Base-by-base conservation (phyloP, 352 stramenopile species). In the Phytophthora sp. region DNA sequence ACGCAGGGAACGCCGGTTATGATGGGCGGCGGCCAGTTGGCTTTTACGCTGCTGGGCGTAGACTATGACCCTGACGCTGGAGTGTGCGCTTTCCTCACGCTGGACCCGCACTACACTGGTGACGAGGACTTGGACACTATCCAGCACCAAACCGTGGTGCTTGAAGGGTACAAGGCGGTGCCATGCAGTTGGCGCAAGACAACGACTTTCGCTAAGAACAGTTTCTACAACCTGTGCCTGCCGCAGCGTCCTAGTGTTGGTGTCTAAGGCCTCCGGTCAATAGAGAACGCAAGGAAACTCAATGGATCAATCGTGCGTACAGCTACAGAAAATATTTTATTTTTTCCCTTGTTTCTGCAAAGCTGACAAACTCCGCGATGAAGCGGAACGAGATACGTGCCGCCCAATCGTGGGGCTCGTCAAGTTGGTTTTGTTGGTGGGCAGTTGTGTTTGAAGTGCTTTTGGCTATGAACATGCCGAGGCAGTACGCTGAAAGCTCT, bases 31-130 rank as follows among this genome's bases (percentile, higher is more conserved):
- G 87, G 82, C 1, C 76, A 87, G 32, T 72, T 96, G 42, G 88
- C 88, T 39, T 94, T 94, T 71, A 96, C 87, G 5, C 37, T 94
- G 12, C 50, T 96, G 26, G 88, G 88, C 35, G 84, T 96, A 7
- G 74, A 87, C 55, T 94, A 85, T 51, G 86, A 93, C 34, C 70
- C 70, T 2, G 57, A 65, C 10, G 74, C 67, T n/a, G 75, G 72
- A 21, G 80, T 92, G 20, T 88, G 78, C 38, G 76, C 79, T 15
- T 88, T 95, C 66, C 71, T 96, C 30, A 90, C 91, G 26, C 62
- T 96, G 8, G 88, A 96, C 54, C 88, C 88, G 41, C 88, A 95
- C 55, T 96, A 96, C 59, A 76, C 64, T 6, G 85, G 87, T 11
- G 44, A 51, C 15, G 87, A 95, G n/a, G 80, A 94, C 26, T 44